These are phyloP conservation scores for Kodamaea derodonti DNA, from an alignment of 1,139 yeast species.

Conservation along the genomic window DNA sequence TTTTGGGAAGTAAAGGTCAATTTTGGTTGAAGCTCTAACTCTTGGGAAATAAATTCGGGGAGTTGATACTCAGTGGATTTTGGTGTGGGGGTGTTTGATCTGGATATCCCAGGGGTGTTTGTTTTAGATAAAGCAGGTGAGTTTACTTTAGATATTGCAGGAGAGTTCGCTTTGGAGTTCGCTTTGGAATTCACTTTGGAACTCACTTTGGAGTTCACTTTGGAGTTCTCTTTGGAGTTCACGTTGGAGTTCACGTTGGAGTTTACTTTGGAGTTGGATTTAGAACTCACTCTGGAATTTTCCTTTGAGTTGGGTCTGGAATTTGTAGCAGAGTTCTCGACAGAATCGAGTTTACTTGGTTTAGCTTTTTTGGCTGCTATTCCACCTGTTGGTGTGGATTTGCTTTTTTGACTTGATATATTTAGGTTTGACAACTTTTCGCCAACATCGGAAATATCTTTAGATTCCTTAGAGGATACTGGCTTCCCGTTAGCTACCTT, in stretches of 20 bases:
- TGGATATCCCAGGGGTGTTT: background rate
- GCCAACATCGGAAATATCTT: too few relatives aligned
- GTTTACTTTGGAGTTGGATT: too few relatives aligned
- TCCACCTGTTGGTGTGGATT: too few relatives aligned
- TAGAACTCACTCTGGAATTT: too few relatives aligned
- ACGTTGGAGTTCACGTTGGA: background rate
- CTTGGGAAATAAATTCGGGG: constrained; percentile 7
- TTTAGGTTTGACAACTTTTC: too few relatives aligned
- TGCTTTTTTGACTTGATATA: too few relatives aligned
- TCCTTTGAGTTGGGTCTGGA: too few relatives aligned
- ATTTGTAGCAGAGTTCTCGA: too few relatives aligned
- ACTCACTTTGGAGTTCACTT: constrained; percentile 1
- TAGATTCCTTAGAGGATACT: too few relatives aligned
- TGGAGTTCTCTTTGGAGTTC: background rate
- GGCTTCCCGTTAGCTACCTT: too few relatives aligned
- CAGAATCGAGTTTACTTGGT: too few relatives aligned
- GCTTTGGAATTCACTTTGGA: background rate
- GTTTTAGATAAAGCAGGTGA: background rate
- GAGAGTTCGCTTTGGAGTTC: background rate
- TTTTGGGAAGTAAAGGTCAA: constrained; percentile 46
- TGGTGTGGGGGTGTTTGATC: background rate
- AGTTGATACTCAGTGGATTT: constrained; percentile 4
- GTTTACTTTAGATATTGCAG: background rate
- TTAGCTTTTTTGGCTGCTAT: too few relatives aligned
- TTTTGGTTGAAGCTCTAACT: constrained; percentile 26